These are phyloP conservation scores for Phaeotremella skinneri DNA, from an alignment of 768 basidiomycete genomes.

Conservation along the genomic window DNA sequence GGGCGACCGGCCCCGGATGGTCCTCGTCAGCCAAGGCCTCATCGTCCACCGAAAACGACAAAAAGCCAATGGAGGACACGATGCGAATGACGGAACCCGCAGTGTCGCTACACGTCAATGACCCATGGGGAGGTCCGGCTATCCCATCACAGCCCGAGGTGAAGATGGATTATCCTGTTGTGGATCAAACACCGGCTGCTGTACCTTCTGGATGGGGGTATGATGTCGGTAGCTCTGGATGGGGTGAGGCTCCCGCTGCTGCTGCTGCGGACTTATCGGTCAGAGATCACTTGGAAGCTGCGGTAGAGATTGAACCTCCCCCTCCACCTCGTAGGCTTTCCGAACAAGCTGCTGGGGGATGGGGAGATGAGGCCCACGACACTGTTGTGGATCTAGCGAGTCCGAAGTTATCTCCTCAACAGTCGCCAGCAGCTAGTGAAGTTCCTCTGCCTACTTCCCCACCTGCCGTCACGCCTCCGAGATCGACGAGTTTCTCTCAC, in stretches of 20 bases:
- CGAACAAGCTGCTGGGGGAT: neutral
- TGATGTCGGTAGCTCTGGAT: neutral
- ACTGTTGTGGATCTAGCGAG: neutral
- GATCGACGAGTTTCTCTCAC: neutral
- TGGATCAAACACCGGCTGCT: neutral
- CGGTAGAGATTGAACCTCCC: neutral
- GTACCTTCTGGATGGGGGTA: neutral
- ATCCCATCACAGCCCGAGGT: neutral
- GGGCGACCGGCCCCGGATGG: constrained; percentile 39
- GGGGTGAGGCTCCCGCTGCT: neutral
- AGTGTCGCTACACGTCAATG: constrained; percentile 24
- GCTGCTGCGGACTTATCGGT: neutral
- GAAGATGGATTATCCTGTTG: neutral
- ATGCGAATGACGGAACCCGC: constrained; percentile 9
- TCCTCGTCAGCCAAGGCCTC: constrained; percentile 28
- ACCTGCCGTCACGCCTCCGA: neutral
- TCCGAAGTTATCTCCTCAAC: neutral
- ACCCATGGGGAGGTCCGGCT: constrained; percentile 35
- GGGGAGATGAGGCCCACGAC: neutral
- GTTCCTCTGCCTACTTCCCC: neutral
- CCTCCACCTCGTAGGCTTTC: neutral
- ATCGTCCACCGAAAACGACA: constrained; percentile 5
- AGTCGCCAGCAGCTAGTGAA: neutral
- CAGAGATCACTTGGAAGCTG: neutral
- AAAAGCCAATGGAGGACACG: neutral